phyloP scores from a whole-genome alignment of 345 rosid genomes.

The Bruguiera gymnorhiza region DNA sequence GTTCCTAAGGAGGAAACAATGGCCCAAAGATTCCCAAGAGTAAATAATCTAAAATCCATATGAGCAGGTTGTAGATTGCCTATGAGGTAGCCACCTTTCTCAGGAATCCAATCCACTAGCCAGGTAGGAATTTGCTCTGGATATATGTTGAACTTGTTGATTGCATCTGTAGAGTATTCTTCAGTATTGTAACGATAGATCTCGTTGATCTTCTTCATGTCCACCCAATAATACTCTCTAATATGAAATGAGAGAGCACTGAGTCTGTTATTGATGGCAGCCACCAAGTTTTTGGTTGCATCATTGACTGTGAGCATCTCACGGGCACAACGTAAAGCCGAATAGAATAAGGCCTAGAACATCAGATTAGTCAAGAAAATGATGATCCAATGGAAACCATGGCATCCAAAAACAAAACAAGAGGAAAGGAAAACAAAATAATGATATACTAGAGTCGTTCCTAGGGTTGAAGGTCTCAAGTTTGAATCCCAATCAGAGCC shows the following conservation, averaged over 20 bases:
- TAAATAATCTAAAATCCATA: slow-evolving; percentile 91
- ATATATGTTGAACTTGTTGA: slow-evolving; percentile 92
- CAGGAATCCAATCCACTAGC: slow-evolving; percentile 92
- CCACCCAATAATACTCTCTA: slow-evolving; percentile 92
- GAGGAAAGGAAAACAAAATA: neutral
- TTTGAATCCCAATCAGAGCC: no score
- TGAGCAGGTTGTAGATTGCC: slow-evolving; percentile 95
- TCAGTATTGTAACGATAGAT: slow-evolving; percentile 93
- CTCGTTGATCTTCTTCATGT: slow-evolving; percentile 78
- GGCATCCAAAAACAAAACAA: neutral
- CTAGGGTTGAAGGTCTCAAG: no score
- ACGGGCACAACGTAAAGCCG: slow-evolving; percentile 81
- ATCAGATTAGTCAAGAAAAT: slow-evolving; percentile 12
- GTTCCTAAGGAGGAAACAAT: slow-evolving; percentile 36
- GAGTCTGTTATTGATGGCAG: slow-evolving; percentile 78
- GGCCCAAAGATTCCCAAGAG: slow-evolving; percentile 86
- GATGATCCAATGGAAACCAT: neutral
- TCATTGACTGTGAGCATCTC: slow-evolving; percentile 87
- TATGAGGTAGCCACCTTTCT: slow-evolving; percentile 63
- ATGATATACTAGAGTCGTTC: no score
- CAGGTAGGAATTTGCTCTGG: slow-evolving; percentile 90
- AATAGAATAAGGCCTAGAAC: slow-evolving; percentile 79
- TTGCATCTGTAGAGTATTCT: slow-evolving; percentile 83
- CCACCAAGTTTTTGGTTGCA: slow-evolving; percentile 71
- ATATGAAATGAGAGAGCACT: slow-evolving; percentile 87